These are phyloP conservation scores for Globisporangium megalacanthum DNA, from an alignment of 352 stramenopile genomes.

Conservation along the genomic window DNA sequence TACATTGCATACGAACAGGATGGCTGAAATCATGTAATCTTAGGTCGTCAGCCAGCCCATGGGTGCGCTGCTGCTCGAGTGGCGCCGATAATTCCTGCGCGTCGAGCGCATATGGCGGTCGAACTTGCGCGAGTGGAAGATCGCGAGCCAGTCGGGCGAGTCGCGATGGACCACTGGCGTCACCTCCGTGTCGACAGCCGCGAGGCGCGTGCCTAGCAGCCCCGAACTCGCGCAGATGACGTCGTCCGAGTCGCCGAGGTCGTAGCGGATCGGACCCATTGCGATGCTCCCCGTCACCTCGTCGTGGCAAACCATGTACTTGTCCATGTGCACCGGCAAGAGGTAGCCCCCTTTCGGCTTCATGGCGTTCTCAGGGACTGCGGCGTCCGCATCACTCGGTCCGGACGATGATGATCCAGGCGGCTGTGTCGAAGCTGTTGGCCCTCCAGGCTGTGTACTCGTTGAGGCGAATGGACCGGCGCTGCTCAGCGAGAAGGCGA, in stretches of 20 bases:
- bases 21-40: not conserved
- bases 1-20: not conserved
- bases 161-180: conserved; percentile 1
- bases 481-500: not conserved
- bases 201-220: not conserved
- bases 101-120: conserved; percentile 63
- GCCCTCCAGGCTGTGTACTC: no score
- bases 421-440: not conserved
- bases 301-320: conserved; percentile 29
- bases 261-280: conserved; percentile 6
- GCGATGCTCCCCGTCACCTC: conserved; percentile 2
- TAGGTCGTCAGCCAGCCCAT: not conserved
- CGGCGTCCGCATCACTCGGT: not conserved
- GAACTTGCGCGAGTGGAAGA: conserved; percentile 59
- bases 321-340: conserved; percentile 46
- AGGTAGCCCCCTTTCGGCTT: conserved; percentile 34
- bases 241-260: not conserved
- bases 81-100: conserved; percentile 52
- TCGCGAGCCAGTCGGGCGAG: conserved; percentile 28
- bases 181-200: conserved; percentile 5
- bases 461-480: not conserved
- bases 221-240: not conserved
- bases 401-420: not conserved
- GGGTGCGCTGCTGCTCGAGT: conserved; percentile 27
- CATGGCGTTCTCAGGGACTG: not conserved